phyloP scores from a whole-genome alignment of 768 basidiomycete genomes.

The Kwoniella botswanensis region DNA sequence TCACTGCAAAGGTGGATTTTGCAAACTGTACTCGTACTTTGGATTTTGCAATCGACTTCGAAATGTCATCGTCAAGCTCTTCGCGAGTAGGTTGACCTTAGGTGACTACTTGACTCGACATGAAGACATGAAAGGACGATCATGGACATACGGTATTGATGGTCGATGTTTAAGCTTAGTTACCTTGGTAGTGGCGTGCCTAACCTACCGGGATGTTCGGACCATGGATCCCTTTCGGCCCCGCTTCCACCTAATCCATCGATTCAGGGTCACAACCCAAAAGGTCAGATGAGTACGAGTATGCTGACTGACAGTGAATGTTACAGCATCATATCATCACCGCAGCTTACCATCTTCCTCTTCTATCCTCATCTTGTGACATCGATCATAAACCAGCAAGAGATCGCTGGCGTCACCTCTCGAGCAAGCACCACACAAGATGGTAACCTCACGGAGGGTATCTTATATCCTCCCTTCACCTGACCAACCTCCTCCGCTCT shows the following conservation, averaged over 20 bases:
- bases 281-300: not conserved
- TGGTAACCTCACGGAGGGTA: constrained; percentile 63
- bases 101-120: too few species aligned
- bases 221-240: constrained; percentile 11
- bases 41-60: too few species aligned
- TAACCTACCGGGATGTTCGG: not conserved
- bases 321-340: not conserved
- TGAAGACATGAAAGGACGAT: too few species aligned
- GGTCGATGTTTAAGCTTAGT: too few species aligned
- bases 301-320: not conserved
- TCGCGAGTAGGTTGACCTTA: too few species aligned
- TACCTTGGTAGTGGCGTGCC: not conserved
- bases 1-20: too few species aligned
- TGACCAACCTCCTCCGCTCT: constrained; percentile 66
- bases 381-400: not conserved
- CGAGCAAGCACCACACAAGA: not conserved
- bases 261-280: too few species aligned
- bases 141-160: too few species aligned
- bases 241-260: not conserved
- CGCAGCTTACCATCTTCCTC: too few species aligned
- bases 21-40: too few species aligned
- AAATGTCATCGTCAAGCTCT: too few species aligned
- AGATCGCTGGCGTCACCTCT: not conserved
- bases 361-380: not conserved
- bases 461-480: constrained; percentile 88